Evolutionary conservation across 2,329 filamentous ascomycete genomes (phyloP).

Genomic region (Plectosphaerella cucumerina): DNA sequence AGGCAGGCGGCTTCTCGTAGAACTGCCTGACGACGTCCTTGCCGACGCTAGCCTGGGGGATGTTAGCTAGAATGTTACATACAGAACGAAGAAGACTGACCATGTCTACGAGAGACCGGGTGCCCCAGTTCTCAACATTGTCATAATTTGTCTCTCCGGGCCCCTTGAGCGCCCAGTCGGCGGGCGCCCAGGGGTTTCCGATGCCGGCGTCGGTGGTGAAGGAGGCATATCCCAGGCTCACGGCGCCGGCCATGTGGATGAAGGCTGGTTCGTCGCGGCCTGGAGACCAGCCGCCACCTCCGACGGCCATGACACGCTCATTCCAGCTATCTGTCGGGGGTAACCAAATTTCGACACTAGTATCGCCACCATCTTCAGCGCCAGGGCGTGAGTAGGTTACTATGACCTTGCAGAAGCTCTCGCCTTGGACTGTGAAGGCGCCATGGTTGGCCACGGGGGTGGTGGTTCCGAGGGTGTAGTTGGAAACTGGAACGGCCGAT

Average conservation of each 20-base stretch:
- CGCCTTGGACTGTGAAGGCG: not conserved
- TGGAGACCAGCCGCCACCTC: slow-evolving; percentile 10
- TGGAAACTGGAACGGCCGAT: not conserved
- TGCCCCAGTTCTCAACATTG: not conserved
- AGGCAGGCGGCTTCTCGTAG: slow-evolving; percentile 36
- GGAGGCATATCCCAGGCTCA: slow-evolving; percentile 1
- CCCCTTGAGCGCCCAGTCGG: not conserved
- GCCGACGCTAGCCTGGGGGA: slow-evolving; percentile 30
- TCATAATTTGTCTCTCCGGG: not conserved
- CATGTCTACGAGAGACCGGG: not conserved
- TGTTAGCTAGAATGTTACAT: not conserved
- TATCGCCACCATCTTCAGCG: not conserved
- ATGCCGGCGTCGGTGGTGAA: slow-evolving; percentile 2
- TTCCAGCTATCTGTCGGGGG: slow-evolving; percentile 10
- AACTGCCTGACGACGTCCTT: slow-evolving; percentile 43
- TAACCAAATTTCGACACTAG: slow-evolving; percentile 12
- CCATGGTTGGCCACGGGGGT: not conserved
- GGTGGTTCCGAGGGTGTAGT: not conserved
- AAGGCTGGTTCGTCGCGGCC: not conserved
- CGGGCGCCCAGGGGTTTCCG: not conserved
- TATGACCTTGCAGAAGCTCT: slow-evolving; percentile 14
- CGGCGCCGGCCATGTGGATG: not conserved
- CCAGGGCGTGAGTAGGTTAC: slow-evolving; percentile 8
- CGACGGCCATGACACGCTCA: slow-evolving; percentile 9
- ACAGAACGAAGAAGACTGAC: not conserved